Conservation (phyloP, 2,329 filamentous ascomycete species). For the Pochonia chlamydosporia region DNA sequence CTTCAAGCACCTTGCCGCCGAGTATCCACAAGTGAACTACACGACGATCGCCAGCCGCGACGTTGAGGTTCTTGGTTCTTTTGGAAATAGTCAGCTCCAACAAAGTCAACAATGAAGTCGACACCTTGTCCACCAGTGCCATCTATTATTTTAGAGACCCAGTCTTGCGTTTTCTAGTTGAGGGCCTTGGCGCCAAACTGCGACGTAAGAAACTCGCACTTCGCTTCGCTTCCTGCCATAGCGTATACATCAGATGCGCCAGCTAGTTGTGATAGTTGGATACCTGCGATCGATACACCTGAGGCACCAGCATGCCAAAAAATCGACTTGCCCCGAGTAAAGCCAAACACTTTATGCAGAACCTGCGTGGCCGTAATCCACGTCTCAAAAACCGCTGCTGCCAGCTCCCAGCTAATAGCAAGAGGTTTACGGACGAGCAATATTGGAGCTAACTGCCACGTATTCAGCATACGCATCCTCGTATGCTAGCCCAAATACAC, state of each 20-base stretch:
- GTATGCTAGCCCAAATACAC: slow-evolving; percentile 85
- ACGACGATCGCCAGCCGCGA: slow-evolving; percentile 65
- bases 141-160: slow-evolving; percentile 65
- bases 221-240: slow-evolving; percentile 74
- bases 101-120: slow-evolving; percentile 81
- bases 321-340: slow-evolving; percentile 62
- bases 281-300: slow-evolving; percentile 78
- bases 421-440: slow-evolving; percentile 78
- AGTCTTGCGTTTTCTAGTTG: slow-evolving; percentile 77
- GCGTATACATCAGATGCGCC: slow-evolving; percentile 70
- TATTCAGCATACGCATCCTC: slow-evolving; percentile 88
- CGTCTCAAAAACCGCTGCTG: slow-evolving; percentile 77
- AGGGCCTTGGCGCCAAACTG: slow-evolving; percentile 72
- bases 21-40: slow-evolving; percentile 73
- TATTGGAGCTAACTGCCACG: slow-evolving; percentile 67
- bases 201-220: slow-evolving; percentile 71
- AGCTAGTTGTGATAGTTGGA: slow-evolving; percentile 68
- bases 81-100: slow-evolving; percentile 75
- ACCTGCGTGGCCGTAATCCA: slow-evolving; percentile 95
- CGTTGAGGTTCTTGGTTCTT: slow-evolving; percentile 73
- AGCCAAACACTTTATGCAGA: slow-evolving; percentile 73
- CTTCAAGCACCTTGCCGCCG: slow-evolving; percentile 61
- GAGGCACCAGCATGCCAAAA: slow-evolving; percentile 93
- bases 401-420: slow-evolving; percentile 65
- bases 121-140: slow-evolving; percentile 72